A percentile compares a stretch with the other conserved stretches of the same genome.
phyloP scores from a whole-genome alignment of 306 rosid species.

The Amphicarpaea edgeworthii region DNA sequence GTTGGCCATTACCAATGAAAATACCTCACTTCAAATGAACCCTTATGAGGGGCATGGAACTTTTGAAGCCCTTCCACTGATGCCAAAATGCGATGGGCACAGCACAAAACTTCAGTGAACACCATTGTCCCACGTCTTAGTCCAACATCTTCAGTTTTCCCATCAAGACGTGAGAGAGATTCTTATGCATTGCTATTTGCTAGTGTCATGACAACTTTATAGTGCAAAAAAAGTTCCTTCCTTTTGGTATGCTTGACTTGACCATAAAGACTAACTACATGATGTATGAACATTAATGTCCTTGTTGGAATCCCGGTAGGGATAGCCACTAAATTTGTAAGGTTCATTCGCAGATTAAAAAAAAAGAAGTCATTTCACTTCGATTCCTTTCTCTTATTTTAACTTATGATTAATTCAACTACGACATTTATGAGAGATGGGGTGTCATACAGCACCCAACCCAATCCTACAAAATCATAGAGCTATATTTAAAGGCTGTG shows the following conservation, averaged over 20 bases:
- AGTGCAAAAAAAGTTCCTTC: slow-evolving; percentile 21
- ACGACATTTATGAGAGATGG: not conserved
- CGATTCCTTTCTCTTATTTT: not conserved
- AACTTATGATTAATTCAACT: not conserved
- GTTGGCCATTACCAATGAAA: slow-evolving; percentile 32
- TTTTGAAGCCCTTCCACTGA: not conserved
- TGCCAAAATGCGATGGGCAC: slow-evolving; percentile 11
- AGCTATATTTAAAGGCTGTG: not conserved
- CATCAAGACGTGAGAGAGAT: slow-evolving; percentile 27
- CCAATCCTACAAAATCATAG: not conserved
- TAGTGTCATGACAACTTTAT: slow-evolving; percentile 21
- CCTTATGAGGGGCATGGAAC: not conserved
- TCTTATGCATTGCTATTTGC: slow-evolving; percentile 29
- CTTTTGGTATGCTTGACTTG: slow-evolving; percentile 26
- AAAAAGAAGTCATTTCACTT: not conserved
- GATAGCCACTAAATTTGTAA: slow-evolving; percentile 31
- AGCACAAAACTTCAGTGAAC: slow-evolving; percentile 38
- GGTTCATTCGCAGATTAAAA: not conserved
- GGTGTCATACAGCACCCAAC: slow-evolving; percentile 9
- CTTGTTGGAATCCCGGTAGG: slow-evolving; percentile 35
- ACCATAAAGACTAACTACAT: slow-evolving; percentile 18
- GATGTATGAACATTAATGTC: slow-evolving; percentile 22
- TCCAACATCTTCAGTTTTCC: slow-evolving; percentile 42
- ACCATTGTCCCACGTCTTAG: slow-evolving; percentile 40
- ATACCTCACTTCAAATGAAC: slow-evolving; percentile 11